A percentile compares a stretch with the other conserved stretches of the same genome.
phyloP scores from a whole-genome alignment of 371 early-diverging fungal species.

The Batrachochytrium dendrobatidis region DNA sequence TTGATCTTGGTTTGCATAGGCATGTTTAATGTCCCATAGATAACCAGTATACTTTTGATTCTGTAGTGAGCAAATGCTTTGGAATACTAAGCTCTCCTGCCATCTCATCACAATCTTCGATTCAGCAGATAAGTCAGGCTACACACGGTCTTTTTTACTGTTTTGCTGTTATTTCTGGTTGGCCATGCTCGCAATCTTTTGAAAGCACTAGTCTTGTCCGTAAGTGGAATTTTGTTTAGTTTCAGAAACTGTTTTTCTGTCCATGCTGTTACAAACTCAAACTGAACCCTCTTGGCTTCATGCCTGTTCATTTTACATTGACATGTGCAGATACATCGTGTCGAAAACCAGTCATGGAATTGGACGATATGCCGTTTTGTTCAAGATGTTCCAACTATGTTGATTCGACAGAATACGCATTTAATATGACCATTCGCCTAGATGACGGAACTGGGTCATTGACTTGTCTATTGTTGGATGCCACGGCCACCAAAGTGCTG shows the following conservation, averaged over 20 bases:
- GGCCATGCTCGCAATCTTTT: neutral
- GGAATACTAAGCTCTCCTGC: neutral
- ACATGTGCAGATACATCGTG: conserved; percentile 1
- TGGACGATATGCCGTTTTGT: conserved; percentile 1
- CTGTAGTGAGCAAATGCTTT: neutral
- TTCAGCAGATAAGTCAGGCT: neutral
- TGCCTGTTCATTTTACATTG: too few species aligned
- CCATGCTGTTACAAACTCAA: too few species aligned
- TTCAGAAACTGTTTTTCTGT: neutral
- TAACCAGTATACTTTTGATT: too few species aligned
- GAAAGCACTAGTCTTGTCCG: neutral
- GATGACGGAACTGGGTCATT: neutral
- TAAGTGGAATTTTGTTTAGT: neutral
- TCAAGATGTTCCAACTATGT: neutral
- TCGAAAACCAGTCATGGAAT: neutral
- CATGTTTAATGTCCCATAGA: neutral
- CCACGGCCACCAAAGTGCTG: neutral
- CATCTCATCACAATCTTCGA: neutral
- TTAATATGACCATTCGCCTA: neutral
- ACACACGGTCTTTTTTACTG: neutral
- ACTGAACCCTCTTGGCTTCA: too few species aligned
- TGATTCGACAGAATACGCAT: neutral
- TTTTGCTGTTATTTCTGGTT: neutral
- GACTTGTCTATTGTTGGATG: neutral
- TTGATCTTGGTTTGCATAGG: neutral